Base-by-base conservation (phyloP, 129 eudicot genomes). In the Mikania micrantha region DNA sequence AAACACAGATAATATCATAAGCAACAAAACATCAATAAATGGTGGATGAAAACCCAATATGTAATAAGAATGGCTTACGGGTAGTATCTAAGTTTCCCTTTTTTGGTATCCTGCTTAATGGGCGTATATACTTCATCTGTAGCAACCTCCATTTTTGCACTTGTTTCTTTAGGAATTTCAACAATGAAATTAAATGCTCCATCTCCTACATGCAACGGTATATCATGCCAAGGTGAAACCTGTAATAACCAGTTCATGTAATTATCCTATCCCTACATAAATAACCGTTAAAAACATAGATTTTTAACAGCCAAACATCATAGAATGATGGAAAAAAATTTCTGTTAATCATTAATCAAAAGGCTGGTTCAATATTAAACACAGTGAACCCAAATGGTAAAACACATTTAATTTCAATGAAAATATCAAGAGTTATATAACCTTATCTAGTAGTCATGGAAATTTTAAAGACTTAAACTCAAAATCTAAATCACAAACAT, bases 61-160 rank as follows among this genome's bases (percentile, higher is more conserved):
- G 13, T 22, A 27, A 0, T 7, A 12, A 2, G 24, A 40, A 74
- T 13, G 60, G 22, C 91, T 86, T 86, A 93, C 99, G 96, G 99
- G 25, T 93, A 93, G 71, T 93, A 93, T 80, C 96, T 78, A 67
- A 93, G 95, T 71, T 89, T 93, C 63, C 99, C 99, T 75, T 93
- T 93, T 78, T 93, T 93, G 15, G 96, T 93, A 32, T 93, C 99
- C 75, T 93, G 99, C 67, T 93, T 93, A 71, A 93, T 89, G 39
- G 99, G 99, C n/a, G 99, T 93, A 63, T 17, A 89, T 21, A 71
- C 71, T 71, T 89, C 96, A 77, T 93, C 96, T 4, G 99, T 93
- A 53, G 96, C 99, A 75, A 93, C 99, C 88, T 93, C 99, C 99
- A 93, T 93, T 79, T 93, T 93, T 1, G 99, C 96, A 71, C 96